Base-by-base conservation (phyloP, 768 basidiomycete species). In the Lactarius evosmus region DNA sequence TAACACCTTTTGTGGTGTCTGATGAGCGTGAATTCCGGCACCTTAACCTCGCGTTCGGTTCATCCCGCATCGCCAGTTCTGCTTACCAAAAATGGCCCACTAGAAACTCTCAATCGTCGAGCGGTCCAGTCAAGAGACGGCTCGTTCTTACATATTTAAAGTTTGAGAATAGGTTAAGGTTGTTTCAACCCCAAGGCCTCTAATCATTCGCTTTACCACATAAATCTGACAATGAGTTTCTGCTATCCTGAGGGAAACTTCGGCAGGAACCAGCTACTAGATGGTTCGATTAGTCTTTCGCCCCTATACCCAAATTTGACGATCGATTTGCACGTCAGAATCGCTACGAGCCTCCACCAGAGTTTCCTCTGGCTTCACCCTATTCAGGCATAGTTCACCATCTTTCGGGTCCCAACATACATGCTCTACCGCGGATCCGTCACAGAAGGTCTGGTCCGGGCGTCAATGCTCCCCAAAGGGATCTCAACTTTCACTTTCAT, bases 241-340 rank as follows among this genome's bases (percentile, higher is more conserved):
- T 82, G 82, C 82, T 83, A 82, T 83, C 82, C 82, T 83, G 81
- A 83, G 87, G 86, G 87, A 89, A 89, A 88, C 86, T 89, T 88
- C 85, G 86, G 86, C 84, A 85, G 88, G 87, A 90, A 89, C 87
- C 87, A 90, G 88, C 87, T 88, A 89, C 87, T 89, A 88, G 82
- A 89, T 88, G 88, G 88, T 89, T 90, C 87, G 87, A 91, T 91
- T 89, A 88, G 89, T 91, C 89, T 91, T 91, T 91, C 86, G 85
- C 88, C 89, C 89, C 89, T 90, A 91, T 90, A 89, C 88, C 87
- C 88, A 89, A 88, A 87, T 91, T 88, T 80, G 86, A 90, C 88
- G 85, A 91, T 89, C 86, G 88, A 91, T 91, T 91, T 91, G 89
- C 89, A 91, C 86, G 87, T 90, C 89, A 91, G 89, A 90, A 91